A percentile compares a stretch with the other conserved stretches of the same genome.
phyloP scores from a whole-genome alignment of 208 protist species.

The Wallacemonas sp. region DNA sequence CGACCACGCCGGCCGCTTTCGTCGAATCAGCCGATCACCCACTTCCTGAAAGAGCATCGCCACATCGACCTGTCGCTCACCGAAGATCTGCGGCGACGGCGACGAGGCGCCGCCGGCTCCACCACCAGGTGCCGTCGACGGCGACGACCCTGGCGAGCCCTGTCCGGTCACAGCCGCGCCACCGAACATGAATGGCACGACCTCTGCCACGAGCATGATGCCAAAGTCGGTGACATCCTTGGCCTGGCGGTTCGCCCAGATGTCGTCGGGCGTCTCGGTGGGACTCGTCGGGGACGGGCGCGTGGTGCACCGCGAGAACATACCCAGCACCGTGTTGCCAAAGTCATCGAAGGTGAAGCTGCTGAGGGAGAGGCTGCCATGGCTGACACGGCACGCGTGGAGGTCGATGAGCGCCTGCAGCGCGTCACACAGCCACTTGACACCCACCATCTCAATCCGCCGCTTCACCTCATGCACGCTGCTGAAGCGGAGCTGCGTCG shows the following conservation, averaged over 20 bases:
- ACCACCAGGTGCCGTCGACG: no score
- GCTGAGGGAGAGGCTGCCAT: constrained; percentile 53
- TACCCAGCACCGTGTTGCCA: constrained; percentile 63
- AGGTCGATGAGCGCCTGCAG: constrained; percentile 65
- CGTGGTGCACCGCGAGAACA: constrained; percentile 39
- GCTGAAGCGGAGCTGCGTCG: constrained; percentile 69
- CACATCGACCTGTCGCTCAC: constrained; percentile 29
- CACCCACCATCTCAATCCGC: constrained; percentile 45
- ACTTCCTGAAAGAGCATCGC: constrained; percentile 50
- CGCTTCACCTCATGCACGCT: constrained; percentile 58
- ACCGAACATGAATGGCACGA: constrained; percentile 40
- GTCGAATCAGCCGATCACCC: constrained; percentile 56
- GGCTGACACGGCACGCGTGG: constrained; percentile 55
- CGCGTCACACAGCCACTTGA: constrained; percentile 67
- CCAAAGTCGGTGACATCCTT: constrained; percentile 33
- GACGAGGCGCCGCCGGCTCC: background rate
- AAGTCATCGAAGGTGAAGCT: constrained; percentile 83
- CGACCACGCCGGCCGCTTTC: constrained; percentile 53
- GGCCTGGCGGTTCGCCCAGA: constrained; percentile 23
- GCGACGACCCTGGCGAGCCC: background rate
- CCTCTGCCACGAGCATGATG: constrained; percentile 42
- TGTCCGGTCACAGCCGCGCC: background rate
- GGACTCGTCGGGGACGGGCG: constrained; percentile 1
- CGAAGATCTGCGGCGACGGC: background rate
- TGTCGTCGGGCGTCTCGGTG: constrained; percentile 7